phyloP scores from a whole-genome alignment of 495 filamentous ascomycete species.

The Podospora pseudoanserina region DNA sequence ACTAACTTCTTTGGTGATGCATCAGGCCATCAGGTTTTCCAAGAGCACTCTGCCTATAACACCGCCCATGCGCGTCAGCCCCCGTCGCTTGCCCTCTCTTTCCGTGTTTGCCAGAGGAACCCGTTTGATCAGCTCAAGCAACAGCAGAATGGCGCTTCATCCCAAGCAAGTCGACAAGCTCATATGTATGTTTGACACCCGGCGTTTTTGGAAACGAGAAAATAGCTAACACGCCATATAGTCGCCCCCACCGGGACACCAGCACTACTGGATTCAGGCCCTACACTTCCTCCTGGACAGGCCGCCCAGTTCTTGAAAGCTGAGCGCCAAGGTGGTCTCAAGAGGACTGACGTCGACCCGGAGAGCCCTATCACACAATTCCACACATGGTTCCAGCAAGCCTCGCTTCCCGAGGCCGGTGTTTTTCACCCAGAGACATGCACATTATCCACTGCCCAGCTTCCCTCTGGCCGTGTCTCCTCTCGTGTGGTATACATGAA shows the following conservation, averaged over 20 bases:
- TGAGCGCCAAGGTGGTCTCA: slow-evolving; percentile 43
- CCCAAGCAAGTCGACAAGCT: slow-evolving; percentile 44
- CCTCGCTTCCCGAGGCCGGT: slow-evolving; percentile 48
- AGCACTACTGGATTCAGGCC: slow-evolving; percentile 4
- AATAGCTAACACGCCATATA: slow-evolving; percentile 19
- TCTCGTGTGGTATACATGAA: slow-evolving; percentile 90
- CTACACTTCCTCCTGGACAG: slow-evolving; percentile 38
- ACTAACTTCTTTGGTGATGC: slow-evolving; percentile 6
- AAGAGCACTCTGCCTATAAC: not conserved
- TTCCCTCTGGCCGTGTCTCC: slow-evolving; percentile 81
- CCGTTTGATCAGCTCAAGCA: not conserved
- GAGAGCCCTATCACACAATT: slow-evolving; percentile 72
- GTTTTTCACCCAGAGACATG: slow-evolving; percentile 73
- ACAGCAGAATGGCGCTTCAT: slow-evolving; percentile 45
- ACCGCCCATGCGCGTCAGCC: slow-evolving; percentile 10
- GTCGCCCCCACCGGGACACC: slow-evolving; percentile 39
- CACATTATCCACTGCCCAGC: slow-evolving; percentile 75
- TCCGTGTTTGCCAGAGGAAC: slow-evolving; percentile 7
- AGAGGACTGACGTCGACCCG: slow-evolving; percentile 49
- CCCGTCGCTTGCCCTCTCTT: slow-evolving; percentile 8
- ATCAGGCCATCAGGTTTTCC: not conserved
- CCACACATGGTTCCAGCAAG: slow-evolving; percentile 76
- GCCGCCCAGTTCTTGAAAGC: slow-evolving; percentile 60
- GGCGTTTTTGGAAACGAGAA: not conserved
- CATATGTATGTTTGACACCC: slow-evolving; percentile 44